Conservation (phyloP, 2,329 filamentous ascomycete species). For the Cercospora sojina region DNA sequence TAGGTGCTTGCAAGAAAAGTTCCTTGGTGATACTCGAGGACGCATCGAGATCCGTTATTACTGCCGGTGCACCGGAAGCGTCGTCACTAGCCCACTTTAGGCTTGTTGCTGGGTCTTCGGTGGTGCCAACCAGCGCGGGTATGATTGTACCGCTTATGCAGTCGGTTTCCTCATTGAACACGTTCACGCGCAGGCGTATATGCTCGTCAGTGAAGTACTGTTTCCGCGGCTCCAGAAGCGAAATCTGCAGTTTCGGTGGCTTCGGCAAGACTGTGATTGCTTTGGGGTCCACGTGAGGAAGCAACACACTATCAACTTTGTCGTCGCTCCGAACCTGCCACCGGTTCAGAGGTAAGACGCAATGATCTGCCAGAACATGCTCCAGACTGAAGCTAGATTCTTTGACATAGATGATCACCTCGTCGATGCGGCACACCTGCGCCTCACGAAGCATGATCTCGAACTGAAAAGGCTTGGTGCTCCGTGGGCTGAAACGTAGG, state of each 20-base stretch:
- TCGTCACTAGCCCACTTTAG: conserved; percentile 36
- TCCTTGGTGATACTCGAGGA: conserved; percentile 18
- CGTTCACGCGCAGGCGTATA: conserved; percentile 65
- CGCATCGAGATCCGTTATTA: conserved; percentile 15
- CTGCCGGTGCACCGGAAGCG: conserved; percentile 16
- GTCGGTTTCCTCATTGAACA: conserved; percentile 81
- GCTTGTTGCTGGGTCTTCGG: conserved; percentile 17
- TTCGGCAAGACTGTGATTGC: conserved; percentile 76
- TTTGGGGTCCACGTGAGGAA: conserved; percentile 49
- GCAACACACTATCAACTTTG: conserved; percentile 17
- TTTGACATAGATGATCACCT: conserved; percentile 62
- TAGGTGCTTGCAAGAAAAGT: conserved; percentile 40
- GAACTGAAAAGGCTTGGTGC: conserved; percentile 61
- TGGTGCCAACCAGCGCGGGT: conserved; percentile 46
- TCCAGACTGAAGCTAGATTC: conserved; percentile 66
- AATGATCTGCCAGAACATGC: conserved; percentile 55
- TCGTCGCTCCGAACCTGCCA: conserved; percentile 24
- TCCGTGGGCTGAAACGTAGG: conserved; percentile 15
- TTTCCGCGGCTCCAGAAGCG: conserved; percentile 58
- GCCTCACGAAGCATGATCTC: conserved; percentile 74
- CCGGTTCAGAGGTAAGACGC: conserved; percentile 11
- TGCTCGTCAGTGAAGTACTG: conserved; percentile 85
- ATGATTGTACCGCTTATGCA: conserved; percentile 68
- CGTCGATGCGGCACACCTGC: conserved; percentile 68
- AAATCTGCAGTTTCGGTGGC: conserved; percentile 85